Evolutionary conservation across 768 basidiomycete genomes (phyloP), one percentile per base, ranked within the genome.

Genomic region (Macrocybe gigantea): DNA sequence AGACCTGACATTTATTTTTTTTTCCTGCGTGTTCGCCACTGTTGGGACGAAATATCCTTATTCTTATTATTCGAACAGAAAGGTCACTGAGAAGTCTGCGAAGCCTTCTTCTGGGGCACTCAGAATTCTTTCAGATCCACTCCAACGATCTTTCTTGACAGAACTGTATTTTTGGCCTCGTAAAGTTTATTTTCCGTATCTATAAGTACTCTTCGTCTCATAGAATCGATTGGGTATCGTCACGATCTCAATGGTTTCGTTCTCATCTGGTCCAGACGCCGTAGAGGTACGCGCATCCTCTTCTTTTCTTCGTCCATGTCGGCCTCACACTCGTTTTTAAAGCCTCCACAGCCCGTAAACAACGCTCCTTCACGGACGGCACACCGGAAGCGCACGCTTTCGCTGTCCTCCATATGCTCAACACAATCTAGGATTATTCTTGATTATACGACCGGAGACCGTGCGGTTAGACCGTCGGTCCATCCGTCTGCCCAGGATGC

Each of bases 241-340:
- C 55, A 49, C 51, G 55, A 30, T 59, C 56, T 15, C 55, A 55
- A 39, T 48, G 38, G 8, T 49, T 57, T 13, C 52, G 50, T 15
- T 47, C 40, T 7, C 38, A 14, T 40, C 33, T 35, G 11, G 14
- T 40, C 30, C 39, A 41, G 12, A 40, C 38, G 8, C 37, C 47
- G 37, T 41, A 48, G 40, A 41, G 41, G 36, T 41, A 35, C 15
- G 33, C 13, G 10, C 40, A 1, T 22, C 22, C 22, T 22, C 22
- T 22, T 22, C 22, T 4, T 22, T 22, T 22, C 22, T 22, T 10
- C 13, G 22, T 29, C 13, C 6, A 33, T 40, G 10, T 35, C 35
- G 15, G 40, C 42, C 7, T 36, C 34, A 45, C 6, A 45, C 30
- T 22, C 5, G 22, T 4, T 32, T 8, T n/a, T 45, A 12, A 45